phyloP scores from a whole-genome alignment of 2,329 filamentous ascomycete species.

The Metarhizium rileyi region DNA sequence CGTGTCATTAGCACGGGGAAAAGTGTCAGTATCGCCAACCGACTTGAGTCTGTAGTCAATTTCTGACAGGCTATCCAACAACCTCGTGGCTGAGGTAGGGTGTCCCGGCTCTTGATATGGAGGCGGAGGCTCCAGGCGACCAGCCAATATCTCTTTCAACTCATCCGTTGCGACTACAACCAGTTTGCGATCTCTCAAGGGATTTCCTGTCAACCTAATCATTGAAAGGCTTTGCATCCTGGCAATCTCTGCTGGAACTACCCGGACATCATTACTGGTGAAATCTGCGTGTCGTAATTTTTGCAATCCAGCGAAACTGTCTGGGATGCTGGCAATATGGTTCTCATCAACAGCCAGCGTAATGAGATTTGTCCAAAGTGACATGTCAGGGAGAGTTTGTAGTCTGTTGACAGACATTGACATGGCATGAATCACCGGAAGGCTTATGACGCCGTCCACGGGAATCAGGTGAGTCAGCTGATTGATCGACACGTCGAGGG shows the following conservation, averaged over 20 bases:
- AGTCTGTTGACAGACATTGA: constrained; percentile 76
- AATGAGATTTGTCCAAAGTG: constrained; percentile 62
- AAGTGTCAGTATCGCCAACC: neutral
- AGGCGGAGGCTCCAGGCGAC: constrained; percentile 51
- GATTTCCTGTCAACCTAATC: constrained; percentile 79
- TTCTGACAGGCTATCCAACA: constrained; percentile 22
- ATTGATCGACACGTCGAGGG: constrained; percentile 70
- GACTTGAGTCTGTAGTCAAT: constrained; percentile 13
- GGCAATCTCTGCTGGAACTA: constrained; percentile 66
- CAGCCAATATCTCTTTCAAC: constrained; percentile 63
- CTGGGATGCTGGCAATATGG: constrained; percentile 62
- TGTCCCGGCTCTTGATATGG: constrained; percentile 25
- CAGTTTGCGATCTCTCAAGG: constrained; percentile 79
- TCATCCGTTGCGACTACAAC: constrained; percentile 71
- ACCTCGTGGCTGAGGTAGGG: constrained; percentile 12
- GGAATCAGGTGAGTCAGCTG: constrained; percentile 49
- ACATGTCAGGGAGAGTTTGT: constrained; percentile 60
- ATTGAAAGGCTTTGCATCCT: constrained; percentile 68
- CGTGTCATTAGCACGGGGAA: constrained; percentile 24
- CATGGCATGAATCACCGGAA: constrained; percentile 66
- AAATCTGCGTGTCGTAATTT: constrained; percentile 72
- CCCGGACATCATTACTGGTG: constrained; percentile 71
- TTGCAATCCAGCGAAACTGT: constrained; percentile 58
- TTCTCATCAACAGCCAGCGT: constrained; percentile 78
- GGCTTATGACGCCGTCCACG: constrained; percentile 34